Conservation (phyloP, 2,329 filamentous ascomycete genomes). For the Saccharata proteae region DNA sequence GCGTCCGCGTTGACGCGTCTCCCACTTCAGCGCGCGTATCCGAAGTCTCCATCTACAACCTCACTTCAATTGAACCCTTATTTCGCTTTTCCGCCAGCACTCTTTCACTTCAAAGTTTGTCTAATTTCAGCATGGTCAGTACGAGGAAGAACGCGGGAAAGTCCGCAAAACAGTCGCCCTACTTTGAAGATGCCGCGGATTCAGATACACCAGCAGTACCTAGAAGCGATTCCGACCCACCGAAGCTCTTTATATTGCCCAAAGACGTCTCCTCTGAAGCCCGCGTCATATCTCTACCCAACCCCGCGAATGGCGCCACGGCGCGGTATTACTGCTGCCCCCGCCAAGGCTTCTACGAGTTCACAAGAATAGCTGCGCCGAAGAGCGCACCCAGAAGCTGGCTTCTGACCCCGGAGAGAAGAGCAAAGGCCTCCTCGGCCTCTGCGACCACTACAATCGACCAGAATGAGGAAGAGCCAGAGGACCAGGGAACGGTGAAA, state of each 20-base stretch:
- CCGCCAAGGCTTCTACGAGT: conserved; percentile 46
- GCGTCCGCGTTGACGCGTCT: no score
- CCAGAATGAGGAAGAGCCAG: not conserved
- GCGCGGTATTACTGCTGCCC: conserved; percentile 49
- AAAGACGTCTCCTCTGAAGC: conserved; percentile 38
- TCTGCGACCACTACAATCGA: no score
- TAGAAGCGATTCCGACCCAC: conserved; percentile 28
- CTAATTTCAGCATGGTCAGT: no score
- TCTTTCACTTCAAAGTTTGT: no score
- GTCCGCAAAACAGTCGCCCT: not conserved
- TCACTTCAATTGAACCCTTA: no score
- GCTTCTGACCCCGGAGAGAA: conserved; percentile 30
- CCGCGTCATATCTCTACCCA: conserved; percentile 43
- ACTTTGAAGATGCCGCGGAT: not conserved
- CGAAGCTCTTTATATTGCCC: conserved; percentile 47
- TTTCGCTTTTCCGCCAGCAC: no score
- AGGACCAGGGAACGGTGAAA: not conserved
- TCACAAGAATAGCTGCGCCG: conserved; percentile 43
- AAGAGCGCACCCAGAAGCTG: conserved; percentile 41
- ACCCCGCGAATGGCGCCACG: conserved; percentile 37
- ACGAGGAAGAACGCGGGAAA: no score
- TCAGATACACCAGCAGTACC: conserved; percentile 16
- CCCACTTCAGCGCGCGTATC: no score
- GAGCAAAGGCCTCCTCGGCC: conserved; percentile 9
- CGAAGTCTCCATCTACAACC: no score